Conservation (phyloP, 176 grass and related monocot species). For the Miscanthus lutarioriparius region DNA sequence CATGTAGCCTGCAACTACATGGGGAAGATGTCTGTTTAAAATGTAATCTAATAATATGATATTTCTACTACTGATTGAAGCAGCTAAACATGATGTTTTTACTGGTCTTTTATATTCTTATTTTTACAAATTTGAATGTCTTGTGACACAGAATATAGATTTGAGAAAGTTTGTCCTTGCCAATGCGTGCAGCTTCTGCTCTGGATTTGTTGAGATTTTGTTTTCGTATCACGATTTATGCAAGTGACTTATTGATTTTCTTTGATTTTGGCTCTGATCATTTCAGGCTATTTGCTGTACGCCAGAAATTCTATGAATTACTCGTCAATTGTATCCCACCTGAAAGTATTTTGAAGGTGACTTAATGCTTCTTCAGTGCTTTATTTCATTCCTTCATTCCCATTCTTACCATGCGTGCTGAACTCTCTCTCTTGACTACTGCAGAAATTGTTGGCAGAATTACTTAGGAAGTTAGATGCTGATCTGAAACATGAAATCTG, state of each 20-base stretch:
- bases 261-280: conserved; percentile 12
- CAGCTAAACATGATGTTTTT: too few species aligned
- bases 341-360: conserved; percentile 94
- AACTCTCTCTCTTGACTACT: conserved; percentile 28
- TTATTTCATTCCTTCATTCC: not conserved
- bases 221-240: not conserved
- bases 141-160: not conserved
- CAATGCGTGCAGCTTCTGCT: not conserved
- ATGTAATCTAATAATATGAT: not conserved
- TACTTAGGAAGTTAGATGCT: conserved; percentile 89
- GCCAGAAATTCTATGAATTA: conserved; percentile 95
- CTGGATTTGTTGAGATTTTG: not conserved
- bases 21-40: not conserved
- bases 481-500: conserved; percentile 98
- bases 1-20: not conserved
- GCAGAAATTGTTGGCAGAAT: conserved; percentile 89
- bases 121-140: not conserved
- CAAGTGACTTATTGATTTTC: not conserved
- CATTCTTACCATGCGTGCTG: conserved; percentile 5
- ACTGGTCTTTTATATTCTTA: too few species aligned
- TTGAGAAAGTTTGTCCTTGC: not conserved
- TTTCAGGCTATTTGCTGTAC: conserved; percentile 82
- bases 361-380: conserved; percentile 28
- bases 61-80: not conserved
- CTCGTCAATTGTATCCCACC: conserved; percentile 98